Evolutionary conservation across 306 rosid genomes (phyloP), one percentile per base, ranked within the genome.

Genomic region (Lathyrus aphaca): DNA sequence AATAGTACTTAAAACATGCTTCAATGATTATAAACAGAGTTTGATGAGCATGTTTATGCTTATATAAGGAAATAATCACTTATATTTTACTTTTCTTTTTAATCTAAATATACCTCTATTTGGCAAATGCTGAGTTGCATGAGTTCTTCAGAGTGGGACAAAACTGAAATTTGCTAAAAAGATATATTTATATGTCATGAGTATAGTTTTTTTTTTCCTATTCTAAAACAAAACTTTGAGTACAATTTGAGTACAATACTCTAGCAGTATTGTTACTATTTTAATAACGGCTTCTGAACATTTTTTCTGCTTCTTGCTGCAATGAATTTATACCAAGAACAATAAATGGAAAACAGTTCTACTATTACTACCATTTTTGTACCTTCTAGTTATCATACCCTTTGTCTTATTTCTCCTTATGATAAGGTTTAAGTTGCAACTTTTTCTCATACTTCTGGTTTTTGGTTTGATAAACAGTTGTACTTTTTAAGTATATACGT

Each of bases 141-240:
- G 43, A 74, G 70, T 64, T 64, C 46, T 49, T 76, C 71, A 43
- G 72, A 44, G 69, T 45, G 14, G 61, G 46, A 27, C 57, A 23
- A 19, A 46, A 27, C 82, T 78, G 63, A 59, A 76, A 76, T 74
- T 29, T 69, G 42, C 71, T 76, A 69, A 57, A 64, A 64, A 25
- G 2, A 73, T 32, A 39, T 38, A 35, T 13, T 38, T 50, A 51
- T 3, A 53, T 73, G 35, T 49, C 12, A 73, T 79, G 60, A 53
- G 10, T 73, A 23, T 45, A 15, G 8, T 16, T 38, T 37, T 48
- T 48, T 14, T 6, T 16, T 13, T 40, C 10, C 29, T 27, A 5
- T 72, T 68, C 75, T 62, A 62, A 42, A 61, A 68, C 72, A 54
- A 35, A 62, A 66, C 57, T 35, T 68, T 51, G 63, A 69, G 70